Evolutionary conservation across 495 filamentous ascomycete genomes (phyloP), one percentile per base, ranked within the genome.

Genomic region (Xylaria palmicola): DNA sequence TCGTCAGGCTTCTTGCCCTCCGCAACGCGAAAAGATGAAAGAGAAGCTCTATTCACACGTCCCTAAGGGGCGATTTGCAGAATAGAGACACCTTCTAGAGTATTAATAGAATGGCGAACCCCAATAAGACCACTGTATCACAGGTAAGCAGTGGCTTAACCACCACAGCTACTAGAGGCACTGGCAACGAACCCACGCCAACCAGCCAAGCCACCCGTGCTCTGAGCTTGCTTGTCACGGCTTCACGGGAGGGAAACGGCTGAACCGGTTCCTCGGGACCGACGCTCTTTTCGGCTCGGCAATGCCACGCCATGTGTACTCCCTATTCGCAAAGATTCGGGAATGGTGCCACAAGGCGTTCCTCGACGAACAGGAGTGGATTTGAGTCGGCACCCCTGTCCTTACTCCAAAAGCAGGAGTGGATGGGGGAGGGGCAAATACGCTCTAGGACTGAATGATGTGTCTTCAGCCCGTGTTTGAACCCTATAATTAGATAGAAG

Each of bases 211-310:
- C 45, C 45, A 4, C 22, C 41, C 22, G 13, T 36, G 6, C 13
- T 6, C 6, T 13, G 6, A 30, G 45, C 22, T 48, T 8, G 8
- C 39, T 41, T 12, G 1, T 51, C 30, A 51, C 29, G 19, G 48
- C 30, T 51, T 36, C 3, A 37, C 24, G 55, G 55, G 40, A 24
- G 37, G 13, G 41, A 47, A 48, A 57, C 41, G 55, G 55, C 41
- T 36, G 55, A 57, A 27, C 55, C 55, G 43, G 20, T 19, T 15
- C 1, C 30, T 57, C 55, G 55, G 55, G 55, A 45, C 41, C 55
- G 55, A 48, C 24, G 26, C 26, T 40, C 15, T 37, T n/a, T 19
- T 45, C 55, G 30, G 55, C 17, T 57, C 40, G 55, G 55, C 41
- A 36, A 17, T 57, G 22, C 17, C 27, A 20, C 55, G 30, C 15